A percentile compares a stretch with the other conserved stretches of the same genome.
Conservation (phyloP, 805 yeast species). For the Ogataea trehalophila region DNA sequence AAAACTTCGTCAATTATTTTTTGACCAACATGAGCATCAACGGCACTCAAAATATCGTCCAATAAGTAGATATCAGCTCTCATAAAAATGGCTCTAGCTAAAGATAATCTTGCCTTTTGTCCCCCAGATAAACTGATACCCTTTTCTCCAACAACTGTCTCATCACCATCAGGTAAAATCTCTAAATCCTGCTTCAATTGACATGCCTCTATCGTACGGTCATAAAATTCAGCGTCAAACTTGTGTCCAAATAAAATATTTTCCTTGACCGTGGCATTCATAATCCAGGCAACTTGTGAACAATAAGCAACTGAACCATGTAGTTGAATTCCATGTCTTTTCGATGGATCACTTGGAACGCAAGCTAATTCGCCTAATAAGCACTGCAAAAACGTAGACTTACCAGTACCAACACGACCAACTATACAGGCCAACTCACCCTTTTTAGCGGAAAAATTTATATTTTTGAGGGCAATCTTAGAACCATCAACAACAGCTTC, state of each 20-base stretch:
- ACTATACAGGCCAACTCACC: constrained; percentile 56
- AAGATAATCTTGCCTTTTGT: constrained; percentile 90
- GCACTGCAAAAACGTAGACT: constrained; percentile 52
- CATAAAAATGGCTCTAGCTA: constrained; percentile 94
- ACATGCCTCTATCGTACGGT: constrained; percentile 79
- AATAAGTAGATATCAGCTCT: constrained; percentile 87
- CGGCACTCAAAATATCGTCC: constrained; percentile 94
- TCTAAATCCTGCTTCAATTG: constrained; percentile 76
- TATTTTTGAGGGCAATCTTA: constrained; percentile 42
- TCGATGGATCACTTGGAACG: constrained; percentile 25
- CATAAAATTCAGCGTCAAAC: constrained; percentile 77
- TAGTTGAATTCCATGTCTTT: constrained; percentile 20
- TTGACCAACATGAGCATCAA: constrained; percentile 93
- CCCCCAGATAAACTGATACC: constrained; percentile 97
- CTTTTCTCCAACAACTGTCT: constrained; percentile 92
- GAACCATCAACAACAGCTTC: constrained; percentile 33
- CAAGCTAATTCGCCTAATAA: constrained; percentile 51
- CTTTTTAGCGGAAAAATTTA: constrained; percentile 45
- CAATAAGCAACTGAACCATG: constrained; percentile 54
- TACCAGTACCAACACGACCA: constrained; percentile 67
- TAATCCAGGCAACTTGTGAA: constrained; percentile 87
- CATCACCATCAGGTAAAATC: constrained; percentile 82
- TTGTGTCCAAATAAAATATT: constrained; percentile 88
- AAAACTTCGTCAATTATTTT: constrained; percentile 65
- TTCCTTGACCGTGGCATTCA: constrained; percentile 90